These are phyloP conservation scores for Tympanopsis confertula DNA, from an alignment of 2,329 filamentous ascomycete genomes.

Conservation along the genomic window DNA sequence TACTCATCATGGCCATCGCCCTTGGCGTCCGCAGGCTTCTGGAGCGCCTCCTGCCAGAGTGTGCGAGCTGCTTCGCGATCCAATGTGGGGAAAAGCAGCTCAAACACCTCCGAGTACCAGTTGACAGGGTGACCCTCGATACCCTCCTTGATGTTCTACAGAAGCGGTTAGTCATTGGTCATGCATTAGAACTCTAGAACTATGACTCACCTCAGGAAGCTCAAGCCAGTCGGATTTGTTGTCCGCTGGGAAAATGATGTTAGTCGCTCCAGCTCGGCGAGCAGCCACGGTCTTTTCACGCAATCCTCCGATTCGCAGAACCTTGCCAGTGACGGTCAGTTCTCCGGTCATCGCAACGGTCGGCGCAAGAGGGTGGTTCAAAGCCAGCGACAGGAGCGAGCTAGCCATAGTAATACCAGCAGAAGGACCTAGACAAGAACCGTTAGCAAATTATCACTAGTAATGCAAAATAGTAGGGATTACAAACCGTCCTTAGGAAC, in stretches of 20 bases:
- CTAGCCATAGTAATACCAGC: conserved; percentile 99
- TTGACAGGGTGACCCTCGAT: conserved; percentile 81
- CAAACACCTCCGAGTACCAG: conserved; percentile 92
- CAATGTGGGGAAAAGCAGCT: conserved; percentile 75
- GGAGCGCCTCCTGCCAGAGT: conserved; percentile 35
- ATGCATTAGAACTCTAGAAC: not conserved
- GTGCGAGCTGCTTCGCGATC: conserved; percentile 67
- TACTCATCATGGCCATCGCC: conserved; percentile 17
- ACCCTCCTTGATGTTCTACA: conserved; percentile 91
- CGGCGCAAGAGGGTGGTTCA: conserved; percentile 68
- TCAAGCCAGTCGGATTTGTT: conserved; percentile 97
- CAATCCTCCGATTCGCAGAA: conserved; percentile 83
- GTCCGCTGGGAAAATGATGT: conserved; percentile 86
- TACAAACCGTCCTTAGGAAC: conserved; percentile 73
- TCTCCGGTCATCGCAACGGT: conserved; percentile 97
- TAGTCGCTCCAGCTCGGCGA: conserved; percentile 80
- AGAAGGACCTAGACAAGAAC: conserved; percentile 36
- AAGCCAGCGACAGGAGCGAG: conserved; percentile 71
- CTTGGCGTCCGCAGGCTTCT: conserved; percentile 35
- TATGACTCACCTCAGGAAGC: conserved; percentile 73
- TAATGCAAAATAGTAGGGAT: not conserved
- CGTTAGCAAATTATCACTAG: not conserved
- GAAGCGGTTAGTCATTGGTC: conserved; percentile 8
- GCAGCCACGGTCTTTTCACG: conserved; percentile 97
- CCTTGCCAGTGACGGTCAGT: conserved; percentile 91